A percentile compares a stretch with the other conserved stretches of the same genome.
Evolutionary conservation across 345 rosid genomes (phyloP).

Genomic region (Toxicodendron radicans): DNA sequence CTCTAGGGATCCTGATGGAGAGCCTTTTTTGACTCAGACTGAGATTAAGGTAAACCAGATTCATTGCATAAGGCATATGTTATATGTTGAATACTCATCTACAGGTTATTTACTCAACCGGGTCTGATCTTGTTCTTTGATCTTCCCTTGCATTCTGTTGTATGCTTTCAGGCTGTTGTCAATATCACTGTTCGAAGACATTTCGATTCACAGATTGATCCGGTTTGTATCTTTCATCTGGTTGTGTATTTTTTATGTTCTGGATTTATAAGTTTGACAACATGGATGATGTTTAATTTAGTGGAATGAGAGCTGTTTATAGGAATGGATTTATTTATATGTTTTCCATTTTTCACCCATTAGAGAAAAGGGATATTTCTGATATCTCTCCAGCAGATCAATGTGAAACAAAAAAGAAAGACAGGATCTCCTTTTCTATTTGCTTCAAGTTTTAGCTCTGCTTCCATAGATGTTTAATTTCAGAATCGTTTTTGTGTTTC

Average conservation of each 20-base stretch:
- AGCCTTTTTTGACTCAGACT: slow-evolving; percentile 82
- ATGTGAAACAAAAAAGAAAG: background rate
- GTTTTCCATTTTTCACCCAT: background rate
- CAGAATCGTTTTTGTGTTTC: slow-evolving; percentile 13
- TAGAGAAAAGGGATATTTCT: background rate
- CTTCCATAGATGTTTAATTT: slow-evolving; percentile 11
- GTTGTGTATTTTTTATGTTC: background rate
- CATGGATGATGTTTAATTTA: background rate
- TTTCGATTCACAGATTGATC: slow-evolving; percentile 56
- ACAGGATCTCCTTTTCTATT: background rate
- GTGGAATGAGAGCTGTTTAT: background rate
- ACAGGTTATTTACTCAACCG: background rate
- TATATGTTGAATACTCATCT: background rate
- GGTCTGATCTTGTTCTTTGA: background rate
- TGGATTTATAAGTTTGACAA: background rate
- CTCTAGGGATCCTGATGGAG: slow-evolving; percentile 94
- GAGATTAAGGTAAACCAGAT: slow-evolving; percentile 69
- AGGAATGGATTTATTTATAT: background rate
- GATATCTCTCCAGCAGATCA: background rate
- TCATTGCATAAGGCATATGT: background rate
- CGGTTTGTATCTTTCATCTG: slow-evolving; percentile 47
- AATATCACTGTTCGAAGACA: slow-evolving; percentile 67
- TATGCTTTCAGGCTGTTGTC: slow-evolving; percentile 80
- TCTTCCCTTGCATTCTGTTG: slow-evolving; percentile 8
- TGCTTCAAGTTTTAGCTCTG: background rate